Conservation (phyloP, 768 basidiomycete genomes). For the Rhodotorula paludigena region DNA sequence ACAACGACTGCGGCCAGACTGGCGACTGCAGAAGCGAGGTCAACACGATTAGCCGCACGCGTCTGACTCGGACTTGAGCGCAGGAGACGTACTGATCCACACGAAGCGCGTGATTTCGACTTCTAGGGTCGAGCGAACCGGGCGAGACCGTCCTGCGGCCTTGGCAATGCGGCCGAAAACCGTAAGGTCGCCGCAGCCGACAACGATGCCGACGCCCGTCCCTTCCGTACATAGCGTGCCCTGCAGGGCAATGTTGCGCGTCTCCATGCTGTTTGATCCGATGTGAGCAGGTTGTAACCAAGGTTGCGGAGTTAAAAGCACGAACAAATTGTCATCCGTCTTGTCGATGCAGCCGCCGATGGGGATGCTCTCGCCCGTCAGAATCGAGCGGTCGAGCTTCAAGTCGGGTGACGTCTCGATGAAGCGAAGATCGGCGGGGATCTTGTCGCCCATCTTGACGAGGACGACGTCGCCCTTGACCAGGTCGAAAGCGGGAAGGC, state of each 20-base stretch:
- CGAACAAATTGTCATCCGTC: slow-evolving; percentile 53
- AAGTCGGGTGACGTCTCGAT: slow-evolving; percentile 56
- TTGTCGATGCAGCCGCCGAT: slow-evolving; percentile 48
- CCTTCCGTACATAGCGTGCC: slow-evolving; percentile 42
- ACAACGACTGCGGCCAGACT: slow-evolving; percentile 12
- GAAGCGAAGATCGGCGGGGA: slow-evolving; percentile 51
- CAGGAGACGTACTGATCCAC: slow-evolving; percentile 46
- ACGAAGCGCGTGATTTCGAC: slow-evolving; percentile 58
- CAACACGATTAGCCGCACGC: not conserved
- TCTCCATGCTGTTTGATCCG: slow-evolving; percentile 44
- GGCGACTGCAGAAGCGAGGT: slow-evolving; percentile 46
- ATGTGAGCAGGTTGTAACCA: not conserved
- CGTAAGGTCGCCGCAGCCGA: slow-evolving; percentile 26
- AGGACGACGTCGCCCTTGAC: slow-evolving; percentile 18
- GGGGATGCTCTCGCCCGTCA: slow-evolving; percentile 58
- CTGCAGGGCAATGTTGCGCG: slow-evolving; percentile 60
- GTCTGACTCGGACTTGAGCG: too few relatives aligned
- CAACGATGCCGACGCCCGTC: slow-evolving; percentile 15
- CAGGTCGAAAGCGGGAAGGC: not conserved
- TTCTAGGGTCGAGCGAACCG: slow-evolving; percentile 54
- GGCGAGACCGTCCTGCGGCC: slow-evolving; percentile 53
- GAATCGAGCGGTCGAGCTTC: slow-evolving; percentile 60
- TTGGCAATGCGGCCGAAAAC: slow-evolving; percentile 55
- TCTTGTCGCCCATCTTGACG: slow-evolving; percentile 38
- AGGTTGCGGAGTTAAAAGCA: too few relatives aligned